Evolutionary conservation across 75 land plant genomes (phyloP).

Genomic region (Gnetum montanum): DNA sequence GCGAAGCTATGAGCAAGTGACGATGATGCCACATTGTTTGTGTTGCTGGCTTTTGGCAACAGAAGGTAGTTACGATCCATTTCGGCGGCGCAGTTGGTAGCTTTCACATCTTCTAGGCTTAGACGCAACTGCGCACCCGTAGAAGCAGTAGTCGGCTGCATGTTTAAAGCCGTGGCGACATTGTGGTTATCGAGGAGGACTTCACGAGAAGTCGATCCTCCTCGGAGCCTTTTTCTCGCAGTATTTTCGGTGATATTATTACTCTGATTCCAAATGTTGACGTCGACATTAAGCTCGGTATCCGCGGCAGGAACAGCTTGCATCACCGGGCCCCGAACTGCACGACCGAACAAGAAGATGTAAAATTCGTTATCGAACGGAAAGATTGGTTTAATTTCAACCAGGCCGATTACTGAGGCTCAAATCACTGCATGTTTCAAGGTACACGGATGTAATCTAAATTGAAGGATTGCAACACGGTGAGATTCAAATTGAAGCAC

Average conservation of each 20-base stretch:
- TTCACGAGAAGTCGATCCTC: background rate
- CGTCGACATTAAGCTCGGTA: background rate
- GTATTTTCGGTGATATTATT: background rate
- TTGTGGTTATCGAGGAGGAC: background rate
- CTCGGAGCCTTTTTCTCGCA: slow-evolving; percentile 5
- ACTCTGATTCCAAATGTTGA: slow-evolving; percentile 2
- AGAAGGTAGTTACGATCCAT: background rate
- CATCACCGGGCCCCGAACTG: background rate
- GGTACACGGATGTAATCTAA: background rate
- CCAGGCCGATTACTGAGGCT: background rate
- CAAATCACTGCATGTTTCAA: background rate
- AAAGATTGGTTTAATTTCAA: background rate
- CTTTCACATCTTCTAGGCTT: background rate
- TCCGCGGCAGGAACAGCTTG: background rate
- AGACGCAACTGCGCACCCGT: background rate
- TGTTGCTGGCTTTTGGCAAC: background rate
- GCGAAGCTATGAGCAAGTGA: background rate
- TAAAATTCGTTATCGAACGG: background rate
- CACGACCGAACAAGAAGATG: background rate
- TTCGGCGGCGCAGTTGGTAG: background rate
- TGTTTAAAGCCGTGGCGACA: background rate
- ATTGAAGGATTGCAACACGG: background rate
- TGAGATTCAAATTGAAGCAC: background rate
- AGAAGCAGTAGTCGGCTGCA: background rate
- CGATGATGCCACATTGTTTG: too few species aligned